Percentiles rank a stretch among this genome's conserved stretches.
These are phyloP conservation scores for Trichoderma afroharzianum DNA, from an alignment of 2,329 filamentous ascomycete genomes.

Conservation along the genomic window DNA sequence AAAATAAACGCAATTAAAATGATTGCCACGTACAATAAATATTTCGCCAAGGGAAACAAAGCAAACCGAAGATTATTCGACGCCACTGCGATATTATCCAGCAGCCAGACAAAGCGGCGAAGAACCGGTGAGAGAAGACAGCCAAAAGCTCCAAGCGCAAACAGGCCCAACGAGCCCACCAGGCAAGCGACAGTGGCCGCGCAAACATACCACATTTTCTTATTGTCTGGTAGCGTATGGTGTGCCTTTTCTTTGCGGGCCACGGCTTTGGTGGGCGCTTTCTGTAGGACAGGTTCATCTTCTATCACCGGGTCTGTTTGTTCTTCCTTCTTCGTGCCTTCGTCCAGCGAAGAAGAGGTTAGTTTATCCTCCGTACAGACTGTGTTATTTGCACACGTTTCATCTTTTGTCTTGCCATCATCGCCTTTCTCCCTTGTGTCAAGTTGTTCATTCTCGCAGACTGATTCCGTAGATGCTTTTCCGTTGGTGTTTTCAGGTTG, in stretches of 20 bases:
- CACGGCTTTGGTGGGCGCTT: not conserved
- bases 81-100: not conserved
- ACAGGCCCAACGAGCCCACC: not conserved
- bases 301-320: not conserved
- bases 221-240: not conserved
- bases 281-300: not conserved
- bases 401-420: not conserved
- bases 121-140: not conserved
- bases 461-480: too few species aligned
- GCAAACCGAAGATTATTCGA: not conserved
- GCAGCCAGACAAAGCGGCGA: not conserved
- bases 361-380: not conserved
- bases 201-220: not conserved
- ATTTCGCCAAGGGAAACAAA: not conserved
- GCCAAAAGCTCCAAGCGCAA: not conserved
- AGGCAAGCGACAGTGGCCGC: not conserved
- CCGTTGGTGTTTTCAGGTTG: not conserved
- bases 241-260: not conserved
- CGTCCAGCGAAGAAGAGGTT: not conserved
- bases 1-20: not conserved
- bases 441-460: too few species aligned
- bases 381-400: not conserved
- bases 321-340: not conserved
- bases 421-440: not conserved
- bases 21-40: not conserved